Evolutionary conservation across 495 filamentous ascomycete genomes (phyloP).

Genomic region (Aspergillus incahuasiensis): DNA sequence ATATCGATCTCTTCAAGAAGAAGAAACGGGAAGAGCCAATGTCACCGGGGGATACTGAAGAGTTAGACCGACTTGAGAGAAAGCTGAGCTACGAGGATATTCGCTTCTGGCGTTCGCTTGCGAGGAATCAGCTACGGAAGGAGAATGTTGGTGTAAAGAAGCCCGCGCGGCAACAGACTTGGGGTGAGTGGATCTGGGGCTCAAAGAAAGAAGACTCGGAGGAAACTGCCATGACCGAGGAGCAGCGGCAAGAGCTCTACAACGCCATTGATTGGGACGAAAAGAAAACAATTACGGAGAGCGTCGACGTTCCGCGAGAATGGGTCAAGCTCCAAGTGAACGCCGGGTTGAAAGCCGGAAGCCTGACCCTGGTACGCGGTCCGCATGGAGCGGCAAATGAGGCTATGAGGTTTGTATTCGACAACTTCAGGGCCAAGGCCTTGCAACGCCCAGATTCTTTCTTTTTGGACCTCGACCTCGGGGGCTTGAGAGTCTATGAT

Average conservation of each 20-base stretch:
- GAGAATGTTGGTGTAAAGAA: conserved; percentile 84
- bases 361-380: conserved; percentile 85
- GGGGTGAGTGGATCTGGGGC: conserved; percentile 86
- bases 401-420: conserved; percentile 85
- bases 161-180: conserved; percentile 61
- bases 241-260: conserved; percentile 94
- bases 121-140: conserved; percentile 89
- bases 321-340: conserved; percentile 89
- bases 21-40: conserved; percentile 74
- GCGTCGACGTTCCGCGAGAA: conserved; percentile 83
- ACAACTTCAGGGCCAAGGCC: conserved; percentile 84
- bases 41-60: conserved; percentile 60
- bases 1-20: conserved; percentile 94
- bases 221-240: conserved; percentile 79
- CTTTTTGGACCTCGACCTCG: conserved; percentile 80
- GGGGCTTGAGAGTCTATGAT: conserved; percentile 89
- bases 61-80: conserved; percentile 71
- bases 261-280: conserved; percentile 98
- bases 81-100: conserved; percentile 94
- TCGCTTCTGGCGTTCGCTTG: conserved; percentile 92
- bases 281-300: conserved; percentile 81
- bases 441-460: conserved; percentile 86
- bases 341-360: conserved; percentile 82
- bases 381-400: conserved; percentile 76
- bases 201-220: conserved; percentile 67